Evolutionary conservation across 352 stramenopile species (phyloP).

Genomic region (Thalassiosira hispida): DNA sequence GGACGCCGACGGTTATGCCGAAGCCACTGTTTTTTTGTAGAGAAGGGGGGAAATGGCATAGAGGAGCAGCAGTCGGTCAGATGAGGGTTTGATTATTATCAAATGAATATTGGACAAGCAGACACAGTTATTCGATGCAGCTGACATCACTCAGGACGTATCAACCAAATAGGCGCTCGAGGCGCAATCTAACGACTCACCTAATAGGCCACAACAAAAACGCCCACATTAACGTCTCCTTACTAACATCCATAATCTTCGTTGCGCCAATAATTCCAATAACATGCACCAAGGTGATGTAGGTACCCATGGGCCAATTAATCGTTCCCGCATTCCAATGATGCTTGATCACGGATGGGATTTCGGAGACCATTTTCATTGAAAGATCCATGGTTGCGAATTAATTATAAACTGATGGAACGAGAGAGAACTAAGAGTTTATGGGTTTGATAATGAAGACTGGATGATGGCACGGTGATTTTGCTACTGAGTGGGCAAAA

Average conservation of each 20-base stretch:
- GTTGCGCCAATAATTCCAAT: conserved; percentile 89
- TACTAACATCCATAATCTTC: conserved; percentile 87
- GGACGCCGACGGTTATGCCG: conserved; percentile 97
- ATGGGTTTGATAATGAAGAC: background rate
- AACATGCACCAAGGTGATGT: conserved; percentile 93
- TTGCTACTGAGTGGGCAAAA: background rate
- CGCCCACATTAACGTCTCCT: conserved; percentile 89
- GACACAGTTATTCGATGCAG: too few relatives aligned
- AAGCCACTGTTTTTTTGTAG: conserved; percentile 83
- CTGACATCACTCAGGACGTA: too few relatives aligned
- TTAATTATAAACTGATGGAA: background rate
- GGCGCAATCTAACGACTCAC: conserved; percentile 68
- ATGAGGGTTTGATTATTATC: too few relatives aligned
- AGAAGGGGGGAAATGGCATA: background rate
- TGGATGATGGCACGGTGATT: background rate
- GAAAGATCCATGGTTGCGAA: conserved; percentile 73
- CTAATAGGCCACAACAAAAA: conserved; percentile 94
- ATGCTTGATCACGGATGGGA: conserved; percentile 71
- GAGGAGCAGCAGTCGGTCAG: background rate
- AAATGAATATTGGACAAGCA: too few relatives aligned
- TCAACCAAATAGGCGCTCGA: too few relatives aligned
- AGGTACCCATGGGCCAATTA: conserved; percentile 99
- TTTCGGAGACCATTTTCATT: conserved; percentile 77
- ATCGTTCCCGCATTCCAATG: conserved; percentile 89
- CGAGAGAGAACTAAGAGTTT: background rate